These are phyloP conservation scores for Dactylellina haptotyla DNA, from an alignment of 2,329 filamentous ascomycete genomes.

Conservation along the genomic window DNA sequence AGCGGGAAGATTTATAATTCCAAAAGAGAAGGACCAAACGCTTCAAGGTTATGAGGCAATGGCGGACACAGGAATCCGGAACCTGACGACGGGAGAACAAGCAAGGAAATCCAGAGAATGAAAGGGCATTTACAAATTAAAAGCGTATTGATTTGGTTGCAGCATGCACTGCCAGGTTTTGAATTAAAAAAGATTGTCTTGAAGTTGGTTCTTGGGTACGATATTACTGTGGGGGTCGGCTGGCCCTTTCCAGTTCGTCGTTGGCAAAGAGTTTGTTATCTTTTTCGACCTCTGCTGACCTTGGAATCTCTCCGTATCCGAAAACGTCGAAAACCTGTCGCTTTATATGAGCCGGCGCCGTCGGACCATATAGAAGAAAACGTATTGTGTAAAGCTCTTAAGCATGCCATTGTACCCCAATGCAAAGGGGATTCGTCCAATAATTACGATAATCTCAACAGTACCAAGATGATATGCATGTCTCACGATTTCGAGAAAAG, in stretches of 20 bases:
- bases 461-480: conserved; percentile 40
- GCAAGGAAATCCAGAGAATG: conserved; percentile 38
- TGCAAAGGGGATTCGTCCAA: conserved; percentile 48
- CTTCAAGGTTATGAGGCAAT: conserved; percentile 43
- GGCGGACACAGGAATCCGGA: conserved; percentile 49
- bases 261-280: conserved; percentile 45
- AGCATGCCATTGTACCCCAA: conserved; percentile 1
- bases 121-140: conserved; percentile 31
- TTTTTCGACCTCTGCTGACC: conserved; percentile 14
- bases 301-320: conserved; percentile 38
- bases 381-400: conserved; percentile 2
- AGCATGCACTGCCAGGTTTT: conserved; percentile 41
- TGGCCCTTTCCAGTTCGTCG: conserved; percentile 1
- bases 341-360: conserved; percentile 32
- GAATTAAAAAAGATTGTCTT: conserved; percentile 35
- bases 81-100: conserved; percentile 40
- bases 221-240: conserved; percentile 36
- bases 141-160: conserved; percentile 27
- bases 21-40: conserved; percentile 53
- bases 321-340: conserved; percentile 30
- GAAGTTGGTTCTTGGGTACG: conserved; percentile 46
- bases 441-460: conserved; percentile 39
- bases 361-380: neutral
- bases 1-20: conserved; percentile 53
- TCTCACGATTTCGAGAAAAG: conserved; percentile 52